A percentile compares a stretch with the other conserved stretches of the same genome.
phyloP scores from a whole-genome alignment of 2,329 filamentous ascomycete species.

The Fusarium domesticum region DNA sequence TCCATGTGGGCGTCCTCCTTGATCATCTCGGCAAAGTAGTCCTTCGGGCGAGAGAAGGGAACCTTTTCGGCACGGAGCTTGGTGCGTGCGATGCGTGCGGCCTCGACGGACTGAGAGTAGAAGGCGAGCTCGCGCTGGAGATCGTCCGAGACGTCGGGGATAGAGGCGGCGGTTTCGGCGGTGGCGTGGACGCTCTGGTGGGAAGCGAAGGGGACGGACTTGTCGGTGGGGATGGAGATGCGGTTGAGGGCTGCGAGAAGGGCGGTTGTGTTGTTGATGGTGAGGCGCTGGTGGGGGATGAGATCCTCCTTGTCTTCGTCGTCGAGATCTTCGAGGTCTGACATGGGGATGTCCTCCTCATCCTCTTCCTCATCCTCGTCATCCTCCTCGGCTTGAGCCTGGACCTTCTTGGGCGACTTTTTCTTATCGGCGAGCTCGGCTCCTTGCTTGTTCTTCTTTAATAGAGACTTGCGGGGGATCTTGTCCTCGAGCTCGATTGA shows the following conservation, averaged over 20 bases:
- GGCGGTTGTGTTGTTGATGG: slow-evolving; percentile 94
- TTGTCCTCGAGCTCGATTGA: slow-evolving; percentile 76
- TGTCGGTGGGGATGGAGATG: slow-evolving; percentile 63
- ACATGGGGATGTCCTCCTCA: slow-evolving; percentile 85
- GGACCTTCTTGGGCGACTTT: slow-evolving; percentile 33
- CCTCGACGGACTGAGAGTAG: slow-evolving; percentile 83
- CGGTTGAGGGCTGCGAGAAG: slow-evolving; percentile 77
- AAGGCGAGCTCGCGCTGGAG: slow-evolving; percentile 89
- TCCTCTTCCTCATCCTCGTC: slow-evolving; percentile 68
- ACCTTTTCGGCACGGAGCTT: slow-evolving; percentile 77
- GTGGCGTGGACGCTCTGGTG: slow-evolving; percentile 74
- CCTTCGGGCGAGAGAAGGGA: slow-evolving; percentile 81
- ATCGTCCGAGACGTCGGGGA: slow-evolving; percentile 86
- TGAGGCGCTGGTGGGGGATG: slow-evolving; percentile 85
- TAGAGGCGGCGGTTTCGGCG: slow-evolving; percentile 61
- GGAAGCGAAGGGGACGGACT: slow-evolving; percentile 72
- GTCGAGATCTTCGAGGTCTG: slow-evolving; percentile 74
- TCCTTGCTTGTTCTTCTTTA: slow-evolving; percentile 38
- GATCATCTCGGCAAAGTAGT: slow-evolving; percentile 99
- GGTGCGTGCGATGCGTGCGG: slow-evolving; percentile 69
- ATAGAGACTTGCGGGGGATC: slow-evolving; percentile 47
- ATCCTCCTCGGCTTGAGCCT: slow-evolving; percentile 40
- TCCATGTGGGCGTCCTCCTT: slow-evolving; percentile 99
- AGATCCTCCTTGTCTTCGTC: slow-evolving; percentile 84
- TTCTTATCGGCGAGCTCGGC: slow-evolving; percentile 38